Evolutionary conservation across 2,329 filamentous ascomycete species (phyloP), one percentile per base, ranked within the genome.

Genomic region (Mycocentrospora acerina): DNA sequence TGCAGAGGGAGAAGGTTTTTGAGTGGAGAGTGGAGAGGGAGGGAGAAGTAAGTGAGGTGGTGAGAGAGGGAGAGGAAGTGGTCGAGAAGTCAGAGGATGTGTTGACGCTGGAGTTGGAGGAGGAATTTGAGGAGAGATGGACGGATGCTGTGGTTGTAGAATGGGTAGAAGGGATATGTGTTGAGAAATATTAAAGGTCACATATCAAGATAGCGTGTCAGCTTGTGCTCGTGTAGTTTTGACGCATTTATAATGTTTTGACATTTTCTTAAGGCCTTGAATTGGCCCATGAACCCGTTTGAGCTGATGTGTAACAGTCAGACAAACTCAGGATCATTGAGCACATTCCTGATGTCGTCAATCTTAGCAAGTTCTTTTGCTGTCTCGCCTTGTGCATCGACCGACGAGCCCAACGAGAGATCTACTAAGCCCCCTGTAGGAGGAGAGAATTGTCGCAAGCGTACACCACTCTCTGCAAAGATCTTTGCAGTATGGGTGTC

Each of bases 361-460:
- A 40, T 16, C 8, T 46, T 40, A 3, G 29, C 39, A 12, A 12
- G 13, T 8, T 24, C 19, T 11, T 43, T 27, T 10, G 31, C 19
- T 18, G 24, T 14, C 2, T 27, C 29, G 16, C 28, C 19, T 9
- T 22, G 39, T 5, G 30, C 22, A 16, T 47, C 37, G 13, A 26
- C 24, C 2, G 16, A 22, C 7, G 35, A 8, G 12, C 41, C 42
- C 7, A 59, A 24, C 2, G 59, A 59, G 2, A 66, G 46, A 34
- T 65, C 62, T 0, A 66, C 59, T 3, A 66, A 35, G 1, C 62
- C 62, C 18, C 54, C 55, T 3, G 57, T 41, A 10, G 60, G 63
- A 2, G 89, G 88, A 48, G 83, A 85, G 62, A 95, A 97, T 67
- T 97, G 90, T 54, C 93, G 79, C 58, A 98, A 70, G 45, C 78